Conservation (phyloP, 148 eudicot genomes). For the Dianthus caryophyllus region DNA sequence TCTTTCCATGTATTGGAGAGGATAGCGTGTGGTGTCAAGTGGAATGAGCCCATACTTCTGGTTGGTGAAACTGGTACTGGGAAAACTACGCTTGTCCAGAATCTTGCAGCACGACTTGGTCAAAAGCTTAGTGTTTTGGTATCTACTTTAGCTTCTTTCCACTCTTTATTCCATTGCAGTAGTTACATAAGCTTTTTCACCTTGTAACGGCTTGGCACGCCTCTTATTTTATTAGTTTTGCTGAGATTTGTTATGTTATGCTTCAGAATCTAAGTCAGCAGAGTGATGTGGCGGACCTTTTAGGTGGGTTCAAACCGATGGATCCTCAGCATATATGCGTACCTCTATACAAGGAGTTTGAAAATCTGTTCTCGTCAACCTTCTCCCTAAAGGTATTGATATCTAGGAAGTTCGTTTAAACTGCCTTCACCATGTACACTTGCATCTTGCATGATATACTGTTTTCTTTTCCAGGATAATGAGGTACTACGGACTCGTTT, state of each 20-base stretch:
- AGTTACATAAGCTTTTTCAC: neutral
- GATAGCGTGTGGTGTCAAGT: conserved; percentile 82
- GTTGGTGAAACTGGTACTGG: conserved; percentile 99
- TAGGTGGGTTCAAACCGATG: conserved; percentile 90
- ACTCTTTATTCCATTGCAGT: neutral
- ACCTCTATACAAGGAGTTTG: conserved; percentile 81
- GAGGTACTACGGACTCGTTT: conserved; percentile 38
- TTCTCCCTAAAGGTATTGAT: conserved; percentile 58
- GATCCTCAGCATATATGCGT: conserved; percentile 68
- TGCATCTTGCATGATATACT: conserved; percentile 15
- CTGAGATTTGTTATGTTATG: conserved; percentile 9
- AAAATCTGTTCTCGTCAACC: conserved; percentile 44
- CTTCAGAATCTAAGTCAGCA: conserved; percentile 94
- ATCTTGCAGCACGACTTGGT: conserved; percentile 68
- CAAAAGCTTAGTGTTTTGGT: conserved; percentile 93
- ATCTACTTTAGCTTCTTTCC: conserved; percentile 23
- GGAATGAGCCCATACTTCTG: conserved; percentile 85
- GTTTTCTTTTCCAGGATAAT: conserved; percentile 42
- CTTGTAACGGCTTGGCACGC: neutral
- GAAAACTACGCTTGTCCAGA: conserved; percentile 95
- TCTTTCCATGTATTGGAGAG: conserved; percentile 72
- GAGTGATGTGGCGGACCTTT: conserved; percentile 87
- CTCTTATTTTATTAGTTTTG: neutral
- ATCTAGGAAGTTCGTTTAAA: neutral
- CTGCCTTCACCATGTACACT: conserved; percentile 2